These are phyloP conservation scores for Hypoxylon sp. DNA, from an alignment of 2,329 filamentous ascomycete genomes.

Conservation along the genomic window DNA sequence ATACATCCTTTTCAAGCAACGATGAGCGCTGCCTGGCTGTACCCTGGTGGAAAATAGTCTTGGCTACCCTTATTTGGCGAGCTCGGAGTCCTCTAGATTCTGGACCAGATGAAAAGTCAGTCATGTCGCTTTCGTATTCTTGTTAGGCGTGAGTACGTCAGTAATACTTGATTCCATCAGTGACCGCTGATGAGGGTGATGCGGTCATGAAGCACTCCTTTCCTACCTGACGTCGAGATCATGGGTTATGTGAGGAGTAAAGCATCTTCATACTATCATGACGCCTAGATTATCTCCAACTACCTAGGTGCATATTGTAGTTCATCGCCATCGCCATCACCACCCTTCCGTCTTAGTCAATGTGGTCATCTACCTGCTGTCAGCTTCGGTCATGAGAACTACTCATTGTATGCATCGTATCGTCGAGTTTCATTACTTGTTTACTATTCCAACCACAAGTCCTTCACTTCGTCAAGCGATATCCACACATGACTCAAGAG, in stretches of 20 bases:
- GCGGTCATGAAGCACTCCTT: constrained; percentile 4
- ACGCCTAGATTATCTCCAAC: constrained; percentile 1
- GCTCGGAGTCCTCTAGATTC: constrained; percentile 25
- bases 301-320: not conserved
- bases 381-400: not conserved
- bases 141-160: not conserved
- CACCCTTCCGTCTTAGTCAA: not conserved
- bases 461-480: not conserved
- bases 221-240: not conserved
- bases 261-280: constrained; percentile 4
- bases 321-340: constrained; percentile 2
- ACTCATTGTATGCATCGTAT: not conserved
- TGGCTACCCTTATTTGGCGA: constrained; percentile 32
- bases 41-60: constrained; percentile 25
- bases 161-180: not conserved
- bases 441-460: too few relatives aligned
- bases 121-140: constrained; percentile 10
- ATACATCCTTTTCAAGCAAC: constrained; percentile 31
- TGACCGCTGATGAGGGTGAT: not conserved
- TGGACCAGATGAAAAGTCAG: constrained; percentile 6
- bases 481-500: not conserved
- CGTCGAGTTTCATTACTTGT: not conserved
- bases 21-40: constrained; percentile 29
- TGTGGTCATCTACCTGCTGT: not conserved
- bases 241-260: constrained; percentile 16